Conservation (phyloP, 192 early-diverging fungal genomes). For the Mortierella antarctica region DNA sequence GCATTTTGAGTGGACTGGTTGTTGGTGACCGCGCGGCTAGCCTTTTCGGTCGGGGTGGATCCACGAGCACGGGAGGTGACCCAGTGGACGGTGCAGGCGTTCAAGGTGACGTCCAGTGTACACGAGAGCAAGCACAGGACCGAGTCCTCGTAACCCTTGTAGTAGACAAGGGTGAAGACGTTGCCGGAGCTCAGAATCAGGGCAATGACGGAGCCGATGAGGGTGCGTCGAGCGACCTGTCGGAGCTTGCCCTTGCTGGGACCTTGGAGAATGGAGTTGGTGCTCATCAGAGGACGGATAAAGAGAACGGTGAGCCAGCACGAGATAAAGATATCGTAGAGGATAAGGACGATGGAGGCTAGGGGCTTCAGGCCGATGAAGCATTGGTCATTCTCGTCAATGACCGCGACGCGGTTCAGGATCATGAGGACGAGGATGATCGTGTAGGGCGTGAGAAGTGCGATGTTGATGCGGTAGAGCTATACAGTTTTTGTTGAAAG, state of each 20-base stretch:
- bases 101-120: conserved; percentile 60
- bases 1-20: conserved; percentile 13
- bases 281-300: conserved; percentile 45
- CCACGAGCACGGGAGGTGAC: conserved; percentile 46
- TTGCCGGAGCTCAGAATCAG: conserved; percentile 56
- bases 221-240: conserved; percentile 53
- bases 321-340: conserved; percentile 48
- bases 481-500: neutral
- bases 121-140: conserved; percentile 59
- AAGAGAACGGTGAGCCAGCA: conserved; percentile 47
- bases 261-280: conserved; percentile 37
- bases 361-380: conserved; percentile 31
- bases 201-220: conserved; percentile 56
- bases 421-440: conserved; percentile 39
- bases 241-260: conserved; percentile 37
- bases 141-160: conserved; percentile 54
- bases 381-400: conserved; percentile 33
- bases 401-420: conserved; percentile 25
- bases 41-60: conserved; percentile 11
- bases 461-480: conserved; percentile 34
- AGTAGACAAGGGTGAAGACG: conserved; percentile 52
- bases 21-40: conserved; percentile 17
- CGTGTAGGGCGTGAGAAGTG: conserved; percentile 35
- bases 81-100: conserved; percentile 58
- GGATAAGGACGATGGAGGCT: conserved; percentile 34